These are phyloP conservation scores for Schizochytrium sp. DNA, from an alignment of 108 stramenopile species.

Conservation along the genomic window DNA sequence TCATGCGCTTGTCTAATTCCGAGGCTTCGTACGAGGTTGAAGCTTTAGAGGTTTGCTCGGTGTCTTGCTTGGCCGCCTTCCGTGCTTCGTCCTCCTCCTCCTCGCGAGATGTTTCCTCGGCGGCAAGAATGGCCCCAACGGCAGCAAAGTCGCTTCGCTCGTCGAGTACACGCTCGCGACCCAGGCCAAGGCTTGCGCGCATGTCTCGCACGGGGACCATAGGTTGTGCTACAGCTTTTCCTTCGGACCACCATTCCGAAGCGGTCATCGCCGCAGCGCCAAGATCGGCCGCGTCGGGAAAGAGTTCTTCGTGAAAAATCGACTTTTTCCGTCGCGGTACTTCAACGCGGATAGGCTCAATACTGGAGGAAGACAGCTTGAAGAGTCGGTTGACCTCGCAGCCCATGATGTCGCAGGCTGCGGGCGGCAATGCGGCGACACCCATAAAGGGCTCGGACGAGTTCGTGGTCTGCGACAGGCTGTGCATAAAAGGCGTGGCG, in stretches of 20 bases:
- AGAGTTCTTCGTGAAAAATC: background rate
- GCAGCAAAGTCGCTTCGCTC: background rate
- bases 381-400: background rate
- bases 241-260: background rate
- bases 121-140: background rate
- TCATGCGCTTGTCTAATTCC: background rate
- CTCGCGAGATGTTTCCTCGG: background rate
- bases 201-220: background rate
- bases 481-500: background rate
- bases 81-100: background rate
- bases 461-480: background rate
- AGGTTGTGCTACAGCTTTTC: background rate
- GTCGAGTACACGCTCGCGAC: background rate
- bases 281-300: background rate
- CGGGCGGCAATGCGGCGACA: background rate
- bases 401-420: background rate
- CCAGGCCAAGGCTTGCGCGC: background rate
- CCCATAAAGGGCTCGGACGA: background rate
- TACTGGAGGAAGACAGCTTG: background rate
- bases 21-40: background rate
- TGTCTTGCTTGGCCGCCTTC: too few relatives aligned
- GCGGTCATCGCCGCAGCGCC: background rate
- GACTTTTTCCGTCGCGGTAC: background rate
- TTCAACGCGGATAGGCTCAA: conserved; percentile 2
- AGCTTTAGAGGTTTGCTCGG: background rate